phyloP scores from a whole-genome alignment of 768 basidiomycete genomes.

The Leccinum sublutescens region DNA sequence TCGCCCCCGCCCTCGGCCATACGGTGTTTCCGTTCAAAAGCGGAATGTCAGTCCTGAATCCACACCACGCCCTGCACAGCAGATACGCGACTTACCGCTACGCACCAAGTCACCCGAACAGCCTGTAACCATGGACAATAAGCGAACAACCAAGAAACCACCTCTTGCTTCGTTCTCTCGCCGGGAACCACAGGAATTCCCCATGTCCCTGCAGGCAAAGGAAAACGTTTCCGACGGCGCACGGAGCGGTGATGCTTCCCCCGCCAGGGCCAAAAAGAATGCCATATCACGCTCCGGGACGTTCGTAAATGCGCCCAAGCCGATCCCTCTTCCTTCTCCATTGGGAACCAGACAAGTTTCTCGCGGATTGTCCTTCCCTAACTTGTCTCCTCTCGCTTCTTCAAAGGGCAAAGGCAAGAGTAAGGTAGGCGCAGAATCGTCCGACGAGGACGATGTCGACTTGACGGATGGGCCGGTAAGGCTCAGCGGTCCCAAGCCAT shows the following conservation, averaged over 20 bases:
- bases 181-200: slow-evolving; percentile 25
- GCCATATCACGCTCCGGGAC: slow-evolving; percentile 10
- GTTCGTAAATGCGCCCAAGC: not conserved
- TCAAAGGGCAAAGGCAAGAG: slow-evolving; percentile 22
- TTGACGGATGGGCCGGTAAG: not conserved
- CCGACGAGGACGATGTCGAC: slow-evolving; percentile 1
- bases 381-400: slow-evolving; percentile 24
- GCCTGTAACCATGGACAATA: not conserved
- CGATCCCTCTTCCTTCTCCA: slow-evolving; percentile 24
- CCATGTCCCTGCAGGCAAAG: slow-evolving; percentile 23
- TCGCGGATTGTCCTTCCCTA: slow-evolving; percentile 20
- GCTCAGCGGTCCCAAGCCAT: slow-evolving; percentile 30
- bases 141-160: slow-evolving; percentile 13
- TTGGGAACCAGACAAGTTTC: slow-evolving; percentile 8
- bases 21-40: slow-evolving; percentile 2
- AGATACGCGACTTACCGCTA: slow-evolving; percentile 3
- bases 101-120: slow-evolving; percentile 8
- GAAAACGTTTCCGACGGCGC: slow-evolving; percentile 18
- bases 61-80: slow-evolving; percentile 15
- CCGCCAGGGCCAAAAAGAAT: slow-evolving; percentile 13
- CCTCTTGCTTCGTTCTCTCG: not conserved
- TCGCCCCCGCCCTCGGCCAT: slow-evolving; percentile 21
- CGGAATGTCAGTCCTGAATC: slow-evolving; percentile 15
- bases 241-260: slow-evolving; percentile 8
- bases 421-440: slow-evolving; percentile 11